Base-by-base conservation (phyloP, 805 yeast genomes). In the Debaryomyces castellii region DNA sequence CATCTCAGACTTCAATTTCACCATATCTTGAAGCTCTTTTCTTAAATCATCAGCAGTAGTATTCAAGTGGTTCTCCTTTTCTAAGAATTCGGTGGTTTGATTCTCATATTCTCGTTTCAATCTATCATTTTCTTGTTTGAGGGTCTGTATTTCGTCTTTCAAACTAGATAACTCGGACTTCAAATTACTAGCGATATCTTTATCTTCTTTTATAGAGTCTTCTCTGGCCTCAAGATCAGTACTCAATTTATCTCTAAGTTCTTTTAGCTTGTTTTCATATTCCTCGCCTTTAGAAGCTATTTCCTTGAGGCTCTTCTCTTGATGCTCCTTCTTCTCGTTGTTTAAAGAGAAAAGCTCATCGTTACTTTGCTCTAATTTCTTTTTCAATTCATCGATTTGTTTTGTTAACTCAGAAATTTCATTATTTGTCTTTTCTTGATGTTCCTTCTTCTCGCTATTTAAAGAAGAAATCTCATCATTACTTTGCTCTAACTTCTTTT, bases 21-120 rank as follows among this genome's bases (percentile, higher is more conserved):
- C 38, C 38, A 35, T 20, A 7, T 14, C 7, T 38, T 37, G 10
- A 37, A 33, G 34, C 39, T 37, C 39, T 37, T 41, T 32, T 44
- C 40, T 23, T 14, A 23, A 33, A 14, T n/a, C 22, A 34, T 28
- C 20, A 28, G 11, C 28, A 30, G 46, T 24, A n/a, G 30, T 27
- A 8, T 36, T 45, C 40, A 51, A 43, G 28, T 33, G 36, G 25
- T 40, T 20, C 32, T 44, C 50, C 12, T 39, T 21, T 16, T 33
- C 32, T 8, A 10, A 14, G 17, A 14, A 33, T 6, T 9, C 10
- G 3, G 28, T n/a, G 9, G n/a, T 22, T 32, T 33, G 20, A 11
- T 17, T 16, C 2, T 33, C 30, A 11, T 20, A 23, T 10, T 33
- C 32, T 7, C 23, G 32, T 4, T 22, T 41, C 7, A n/a, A 11